Base-by-base conservation (phyloP, 306 rosid species). In the Cajanus cajan region DNA sequence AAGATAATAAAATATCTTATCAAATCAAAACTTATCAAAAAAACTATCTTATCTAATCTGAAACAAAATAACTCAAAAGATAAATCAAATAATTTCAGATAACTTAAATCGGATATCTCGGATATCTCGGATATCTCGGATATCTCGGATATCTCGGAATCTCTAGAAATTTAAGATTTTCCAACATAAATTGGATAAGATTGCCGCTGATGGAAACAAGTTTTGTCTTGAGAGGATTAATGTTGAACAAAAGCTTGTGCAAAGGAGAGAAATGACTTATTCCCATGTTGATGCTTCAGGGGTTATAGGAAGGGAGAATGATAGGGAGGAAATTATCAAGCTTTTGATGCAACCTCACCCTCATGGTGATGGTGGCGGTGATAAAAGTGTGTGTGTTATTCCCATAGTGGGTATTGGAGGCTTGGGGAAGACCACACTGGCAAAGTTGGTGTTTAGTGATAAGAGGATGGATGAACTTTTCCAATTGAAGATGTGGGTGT, bases 221-320 rank as follows among this genome's bases (percentile, higher is more conserved):
- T 70, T 80, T 78, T 31, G 62, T 41, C 78, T 82, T 8, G 9
- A 71, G 34, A 33, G 15, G 0, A 59, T 39, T 25, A 33, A 33
- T 2, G 70, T 44, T 25, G 79, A 80, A 22, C 63, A 18, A 1
- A 8, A 31, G 6, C 50, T 73, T 6, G 68, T 50, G 15, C 68
- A n/a, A 1, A 19, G 6, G 34, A 18, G 80, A 55, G 73, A 72
- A 24, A 43, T 71, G 82, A 34, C 76, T 15, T 69, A 74, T 61
- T 75, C 90, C 58, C 50, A 15, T 57, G 54, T 22, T 9, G 71
- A 36, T 61, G 69, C 77, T 25, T 79, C 83, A 1, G 77, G 83
- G 6, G 83, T 81, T 34, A 19, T 88, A 40, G 91, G 86, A 36
- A 83, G 89, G 63, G 74, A 69, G 12, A 12, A 2, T 4, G 89